Percentiles rank a stretch among this genome's conserved stretches.
Evolutionary conservation across 129 eudicot species (phyloP).

Genomic region (Flaveria sonorensis): DNA sequence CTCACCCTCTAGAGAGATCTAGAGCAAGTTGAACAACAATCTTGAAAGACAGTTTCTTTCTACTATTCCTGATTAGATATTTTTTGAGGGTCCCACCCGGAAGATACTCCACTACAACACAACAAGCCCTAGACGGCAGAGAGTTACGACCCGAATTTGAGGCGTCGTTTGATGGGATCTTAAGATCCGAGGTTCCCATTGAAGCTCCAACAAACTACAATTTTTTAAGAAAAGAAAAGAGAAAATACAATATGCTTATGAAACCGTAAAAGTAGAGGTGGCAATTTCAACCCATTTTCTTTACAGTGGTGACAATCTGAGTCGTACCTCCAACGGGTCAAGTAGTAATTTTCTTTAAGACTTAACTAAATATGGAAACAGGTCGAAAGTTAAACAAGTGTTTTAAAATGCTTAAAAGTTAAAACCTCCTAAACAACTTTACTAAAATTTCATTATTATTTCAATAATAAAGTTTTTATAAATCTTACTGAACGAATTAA

Average conservation of each 20-base stretch:
- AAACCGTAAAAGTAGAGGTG: neutral
- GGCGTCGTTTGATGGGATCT: constrained; percentile 54
- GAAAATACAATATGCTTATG: neutral
- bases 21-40: constrained; percentile 44
- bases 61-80: constrained; percentile 38
- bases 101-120: constrained; percentile 93
- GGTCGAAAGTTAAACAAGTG: neutral
- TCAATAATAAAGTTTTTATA: neutral
- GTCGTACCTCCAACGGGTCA: neutral
- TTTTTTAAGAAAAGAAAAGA: neutral
- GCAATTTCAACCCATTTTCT: neutral
- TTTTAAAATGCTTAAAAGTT: neutral
- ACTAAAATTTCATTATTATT: neutral
- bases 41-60: constrained; percentile 47
- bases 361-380: neutral
- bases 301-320: neutral
- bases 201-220: constrained; percentile 90
- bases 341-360: neutral
- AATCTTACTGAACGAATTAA: neutral
- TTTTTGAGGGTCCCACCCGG: constrained; percentile 75
- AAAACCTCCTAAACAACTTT: neutral
- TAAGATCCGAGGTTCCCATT: constrained; percentile 88
- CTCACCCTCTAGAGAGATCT: constrained; percentile 49
- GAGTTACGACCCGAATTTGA: constrained; percentile 45
- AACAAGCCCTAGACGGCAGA: constrained; percentile 81